Evolutionary conservation across 306 rosid species (phyloP), one percentile per base, ranked within the genome.

Genomic region (Dryas alaskensis): DNA sequence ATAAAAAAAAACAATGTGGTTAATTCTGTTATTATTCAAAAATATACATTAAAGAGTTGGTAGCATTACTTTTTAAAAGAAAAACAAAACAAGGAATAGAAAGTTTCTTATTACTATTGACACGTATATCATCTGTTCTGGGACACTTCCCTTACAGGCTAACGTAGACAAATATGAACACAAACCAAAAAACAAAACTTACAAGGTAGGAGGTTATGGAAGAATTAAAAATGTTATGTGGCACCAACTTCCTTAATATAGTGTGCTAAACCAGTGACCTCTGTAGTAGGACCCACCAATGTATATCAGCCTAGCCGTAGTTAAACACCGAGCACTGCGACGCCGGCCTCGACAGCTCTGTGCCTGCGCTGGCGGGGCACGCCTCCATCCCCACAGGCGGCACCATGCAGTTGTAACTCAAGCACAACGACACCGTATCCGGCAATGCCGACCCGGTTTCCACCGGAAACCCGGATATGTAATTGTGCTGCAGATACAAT

Each of bases 401-500:
- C 13, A 73, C 85, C 94, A 91, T 87, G 60, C 97, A 91, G 70
- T 91, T 91, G 46, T 87, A 91, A 10, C 86, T 75, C 77, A 89
- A 66, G 74, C 97, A 91, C 52, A 91, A 60, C 63, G 92, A 78
- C 78, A 83, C 88, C 80, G 91, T 78, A 46, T 84, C 92, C 0
- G 97, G 94, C 78, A 91, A 47, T 44, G 16, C 78, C 16, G 60
- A 4, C 11, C 82, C 83, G 11, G n/a, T 19, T 4, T 69, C 65
- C 40, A 84, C 2, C 5, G 82, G 73, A 22, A 89, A 79, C 49
- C 78, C 79, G 1, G 86, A 84, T 7, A 91, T 68, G 80, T 65
- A 91, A 58, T 91, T 91, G 72, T 91, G 95, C 65, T 91, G 97
- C 59, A 91, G 76, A 68, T 91, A 91, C 52, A 91, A 17, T 10